phyloP scores from a whole-genome alignment of 306 rosid species.

The Arachis stenosperma region DNA sequence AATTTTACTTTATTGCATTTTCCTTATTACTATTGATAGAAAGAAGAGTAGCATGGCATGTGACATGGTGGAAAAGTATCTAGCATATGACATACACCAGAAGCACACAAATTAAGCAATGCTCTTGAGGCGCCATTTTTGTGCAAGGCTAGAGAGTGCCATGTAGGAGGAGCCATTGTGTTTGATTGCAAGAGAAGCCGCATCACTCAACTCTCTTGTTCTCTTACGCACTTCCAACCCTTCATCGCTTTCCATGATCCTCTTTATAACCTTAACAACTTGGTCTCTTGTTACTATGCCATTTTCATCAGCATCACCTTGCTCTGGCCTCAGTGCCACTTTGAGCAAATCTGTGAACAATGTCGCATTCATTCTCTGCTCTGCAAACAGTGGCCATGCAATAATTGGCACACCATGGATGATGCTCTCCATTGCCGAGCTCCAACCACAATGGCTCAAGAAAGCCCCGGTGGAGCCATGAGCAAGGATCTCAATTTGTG shows the following conservation, averaged over 20 bases:
- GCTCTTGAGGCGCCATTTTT: conserved; percentile 8
- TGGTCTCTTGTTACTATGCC: neutral
- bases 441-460: conserved; percentile 38
- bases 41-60: no score
- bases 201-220: conserved; percentile 24
- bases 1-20: no score
- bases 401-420: conserved; percentile 25
- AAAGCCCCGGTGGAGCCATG: conserved; percentile 14
- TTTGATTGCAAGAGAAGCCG: conserved; percentile 5
- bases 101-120: no score
- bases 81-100: no score
- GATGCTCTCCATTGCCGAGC: conserved; percentile 18
- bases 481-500: conserved; percentile 27
- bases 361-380: conserved; percentile 23
- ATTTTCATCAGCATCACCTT: neutral
- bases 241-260: conserved; percentile 42
- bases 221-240: conserved; percentile 16
- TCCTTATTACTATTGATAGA: no score
- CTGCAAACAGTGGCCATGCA: conserved; percentile 18
- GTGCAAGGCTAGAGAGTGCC: conserved; percentile 34
- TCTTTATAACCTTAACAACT: neutral
- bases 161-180: conserved; percentile 40
- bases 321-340: neutral
- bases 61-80: no score
- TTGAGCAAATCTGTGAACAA: neutral